Percentiles rank a stretch among this genome's conserved stretches.
Conservation (phyloP, 2,329 filamentous ascomycete species). For the Xylariaceae sp. region DNA sequence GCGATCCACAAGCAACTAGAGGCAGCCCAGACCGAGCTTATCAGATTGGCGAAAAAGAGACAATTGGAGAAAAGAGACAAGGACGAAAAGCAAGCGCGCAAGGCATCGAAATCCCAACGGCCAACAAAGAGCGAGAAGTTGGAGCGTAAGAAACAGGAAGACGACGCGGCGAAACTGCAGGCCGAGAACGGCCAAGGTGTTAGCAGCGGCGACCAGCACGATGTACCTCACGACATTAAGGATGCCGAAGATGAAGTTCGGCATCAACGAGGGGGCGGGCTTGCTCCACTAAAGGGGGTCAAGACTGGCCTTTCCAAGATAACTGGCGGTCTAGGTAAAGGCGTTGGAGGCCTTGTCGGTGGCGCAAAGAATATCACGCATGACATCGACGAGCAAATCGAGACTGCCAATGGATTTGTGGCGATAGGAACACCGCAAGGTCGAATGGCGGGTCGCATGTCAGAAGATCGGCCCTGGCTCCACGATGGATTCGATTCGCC, state of each 20-base stretch:
- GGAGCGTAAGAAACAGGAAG: constrained; percentile 42
- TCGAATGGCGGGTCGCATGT: constrained; percentile 20
- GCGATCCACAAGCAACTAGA: constrained; percentile 68
- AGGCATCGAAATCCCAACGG: constrained; percentile 42
- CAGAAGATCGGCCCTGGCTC: constrained; percentile 30
- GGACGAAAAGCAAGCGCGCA: constrained; percentile 60
- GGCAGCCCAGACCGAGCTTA: constrained; percentile 74
- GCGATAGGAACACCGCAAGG: constrained; percentile 27
- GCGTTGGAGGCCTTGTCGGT: constrained; percentile 39
- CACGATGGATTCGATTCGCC: constrained; percentile 32
- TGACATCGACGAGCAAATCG: constrained; percentile 48
- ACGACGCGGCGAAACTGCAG: constrained; percentile 45
- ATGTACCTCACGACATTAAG: constrained; percentile 47
- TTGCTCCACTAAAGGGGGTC: constrained; percentile 25
- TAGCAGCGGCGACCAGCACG: constrained; percentile 47
- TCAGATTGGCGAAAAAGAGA: constrained; percentile 71
- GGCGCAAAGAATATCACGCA: constrained; percentile 43
- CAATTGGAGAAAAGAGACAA: constrained; percentile 63
- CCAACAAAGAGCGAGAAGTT: constrained; percentile 47
- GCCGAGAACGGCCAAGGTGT: constrained; percentile 46
- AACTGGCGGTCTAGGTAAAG: constrained; percentile 45
- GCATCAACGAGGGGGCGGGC: constrained; percentile 7
- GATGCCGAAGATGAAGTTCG: constrained; percentile 35
- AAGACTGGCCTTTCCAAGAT: constrained; percentile 41
- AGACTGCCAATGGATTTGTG: constrained; percentile 51